Conservation (phyloP, 2,329 filamentous ascomycete genomes). For the Ceratocystis smalleyi region DNA sequence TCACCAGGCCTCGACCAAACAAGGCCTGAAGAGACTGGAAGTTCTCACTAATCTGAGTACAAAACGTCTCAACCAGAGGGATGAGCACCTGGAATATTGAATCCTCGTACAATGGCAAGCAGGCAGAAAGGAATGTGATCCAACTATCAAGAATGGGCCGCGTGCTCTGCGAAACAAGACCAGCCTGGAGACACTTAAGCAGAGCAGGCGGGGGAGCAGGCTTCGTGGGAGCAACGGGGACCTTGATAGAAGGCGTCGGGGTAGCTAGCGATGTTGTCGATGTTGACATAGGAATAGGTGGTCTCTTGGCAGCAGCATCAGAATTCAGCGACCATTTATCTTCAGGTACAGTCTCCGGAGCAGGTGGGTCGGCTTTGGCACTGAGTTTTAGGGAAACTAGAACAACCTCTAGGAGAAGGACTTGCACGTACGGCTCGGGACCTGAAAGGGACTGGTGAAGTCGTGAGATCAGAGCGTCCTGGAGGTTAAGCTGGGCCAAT, state of each 20-base stretch:
- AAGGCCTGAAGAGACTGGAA: conserved; percentile 56
- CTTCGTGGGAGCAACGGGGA: neutral
- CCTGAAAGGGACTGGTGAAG: conserved; percentile 45
- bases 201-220: conserved; percentile 51
- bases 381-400: conserved; percentile 56
- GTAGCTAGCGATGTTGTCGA: neutral
- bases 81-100: conserved; percentile 82
- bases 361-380: conserved; percentile 22
- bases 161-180: conserved; percentile 59
- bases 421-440: conserved; percentile 56
- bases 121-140: conserved; percentile 71
- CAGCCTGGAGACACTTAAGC: conserved; percentile 71
- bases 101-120: conserved; percentile 67
- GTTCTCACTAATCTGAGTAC: conserved; percentile 55
- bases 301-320: neutral
- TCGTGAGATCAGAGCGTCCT: conserved; percentile 53
- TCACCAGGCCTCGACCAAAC: conserved; percentile 33
- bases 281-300: neutral
- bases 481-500: conserved; percentile 50
- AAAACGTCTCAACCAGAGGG: conserved; percentile 80
- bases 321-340: conserved; percentile 4
- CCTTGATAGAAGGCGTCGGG: conserved; percentile 1
- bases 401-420: conserved; percentile 63
- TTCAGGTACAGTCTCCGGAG: conserved; percentile 51
- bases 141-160: conserved; percentile 76